Evolutionary conservation across 1,139 yeast genomes (phyloP).

Genomic region (Blastobotrys persicus): DNA sequence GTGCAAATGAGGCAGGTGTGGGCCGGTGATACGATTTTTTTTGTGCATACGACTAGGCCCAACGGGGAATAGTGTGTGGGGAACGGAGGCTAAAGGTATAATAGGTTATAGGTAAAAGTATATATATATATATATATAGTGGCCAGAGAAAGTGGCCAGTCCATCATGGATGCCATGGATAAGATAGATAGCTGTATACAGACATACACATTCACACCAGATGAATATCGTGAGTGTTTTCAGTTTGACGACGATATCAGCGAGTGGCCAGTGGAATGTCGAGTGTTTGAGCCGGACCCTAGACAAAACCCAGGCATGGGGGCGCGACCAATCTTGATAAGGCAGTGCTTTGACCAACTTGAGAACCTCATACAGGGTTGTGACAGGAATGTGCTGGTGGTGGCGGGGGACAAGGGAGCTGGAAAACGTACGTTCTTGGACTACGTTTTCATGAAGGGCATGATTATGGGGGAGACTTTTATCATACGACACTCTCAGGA

Average conservation of each 20-base stretch:
- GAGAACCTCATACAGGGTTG: neutral
- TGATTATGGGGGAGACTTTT: neutral
- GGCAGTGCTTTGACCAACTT: neutral
- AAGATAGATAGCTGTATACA: neutral
- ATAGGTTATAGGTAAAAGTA: no score
- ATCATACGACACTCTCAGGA: neutral
- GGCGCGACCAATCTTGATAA: neutral
- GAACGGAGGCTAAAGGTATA: no score
- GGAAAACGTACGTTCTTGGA: slow-evolving; percentile 2
- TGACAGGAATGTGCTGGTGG: neutral
- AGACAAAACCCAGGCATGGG: neutral
- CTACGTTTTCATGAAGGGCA: slow-evolving; percentile 1
- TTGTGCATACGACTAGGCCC: no score
- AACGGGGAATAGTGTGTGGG: no score
- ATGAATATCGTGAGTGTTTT: neutral
- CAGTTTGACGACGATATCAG: neutral
- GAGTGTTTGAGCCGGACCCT: neutral
- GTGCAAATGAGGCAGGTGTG: no score
- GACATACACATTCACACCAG: neutral
- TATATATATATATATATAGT: no score
- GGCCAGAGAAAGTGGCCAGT: no score
- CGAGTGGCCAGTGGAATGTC: neutral
- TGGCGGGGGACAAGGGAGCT: slow-evolving; percentile 1
- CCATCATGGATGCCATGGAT: no score
- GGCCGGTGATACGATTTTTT: no score